Percentiles rank a stretch among this genome's conserved stretches.
These are phyloP conservation scores for Lolium rigidum DNA, from an alignment of 176 grass and related monocot genomes.

Conservation along the genomic window DNA sequence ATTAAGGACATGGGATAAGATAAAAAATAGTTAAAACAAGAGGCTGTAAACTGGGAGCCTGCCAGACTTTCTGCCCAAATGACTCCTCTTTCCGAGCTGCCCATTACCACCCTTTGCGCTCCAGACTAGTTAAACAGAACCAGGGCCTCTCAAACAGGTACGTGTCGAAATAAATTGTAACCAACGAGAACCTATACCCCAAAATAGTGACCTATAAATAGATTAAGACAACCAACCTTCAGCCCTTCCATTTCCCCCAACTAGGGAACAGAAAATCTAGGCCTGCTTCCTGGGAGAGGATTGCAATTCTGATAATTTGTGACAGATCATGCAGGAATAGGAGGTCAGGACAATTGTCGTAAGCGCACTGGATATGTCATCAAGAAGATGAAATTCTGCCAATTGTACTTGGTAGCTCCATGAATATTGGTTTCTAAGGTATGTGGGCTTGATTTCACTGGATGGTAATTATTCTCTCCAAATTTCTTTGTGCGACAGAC, in stretches of 20 bases:
- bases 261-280: constrained; percentile 48
- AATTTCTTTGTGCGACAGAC: background rate
- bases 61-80: background rate
- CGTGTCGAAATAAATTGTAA: constrained; percentile 30
- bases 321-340: constrained; percentile 39
- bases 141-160: constrained; percentile 42
- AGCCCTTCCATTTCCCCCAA: constrained; percentile 54
- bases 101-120: constrained; percentile 41
- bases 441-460: constrained; percentile 24
- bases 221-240: constrained; percentile 35
- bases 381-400: constrained; percentile 40
- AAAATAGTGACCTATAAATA: constrained; percentile 63
- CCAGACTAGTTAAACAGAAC: constrained; percentile 33
- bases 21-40: constrained; percentile 14
- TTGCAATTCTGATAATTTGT: constrained; percentile 35
- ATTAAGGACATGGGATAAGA: background rate
- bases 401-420: background rate
- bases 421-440: constrained; percentile 49
- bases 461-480: background rate
- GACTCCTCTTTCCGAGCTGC: background rate
- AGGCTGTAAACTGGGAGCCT: background rate
- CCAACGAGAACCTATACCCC: constrained; percentile 36
- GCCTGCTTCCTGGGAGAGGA: constrained; percentile 26
- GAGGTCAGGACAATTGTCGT: constrained; percentile 25
- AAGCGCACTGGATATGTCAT: constrained; percentile 23